phyloP scores from a whole-genome alignment of 495 filamentous ascomycete species.

The Aspergillus nidulans region DNA sequence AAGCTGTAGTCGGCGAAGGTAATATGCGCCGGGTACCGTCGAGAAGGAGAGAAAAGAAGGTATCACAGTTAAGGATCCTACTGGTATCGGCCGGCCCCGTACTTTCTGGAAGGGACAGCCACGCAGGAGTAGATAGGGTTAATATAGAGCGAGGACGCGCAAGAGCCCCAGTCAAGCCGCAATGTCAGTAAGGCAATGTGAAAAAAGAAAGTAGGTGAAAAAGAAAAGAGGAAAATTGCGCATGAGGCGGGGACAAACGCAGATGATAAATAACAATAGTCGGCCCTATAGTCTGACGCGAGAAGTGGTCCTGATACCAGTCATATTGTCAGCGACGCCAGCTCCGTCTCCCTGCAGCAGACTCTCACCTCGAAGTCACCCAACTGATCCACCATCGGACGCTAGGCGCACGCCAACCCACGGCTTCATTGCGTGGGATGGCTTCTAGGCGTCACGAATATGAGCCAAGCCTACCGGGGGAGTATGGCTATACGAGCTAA shows the following conservation, averaged over 20 bases:
- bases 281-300: conserved; percentile 8
- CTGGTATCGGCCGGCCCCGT: conserved; percentile 10
- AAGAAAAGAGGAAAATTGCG: conserved; percentile 4
- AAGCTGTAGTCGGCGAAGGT: conserved; percentile 6
- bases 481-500: neutral
- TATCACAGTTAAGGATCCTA: conserved; percentile 10
- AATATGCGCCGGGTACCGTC: conserved; percentile 6
- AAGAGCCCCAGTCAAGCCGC: conserved; percentile 3
- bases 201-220: conserved; percentile 9
- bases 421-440: conserved; percentile 16
- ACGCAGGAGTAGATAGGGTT: neutral
- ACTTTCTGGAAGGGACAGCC: neutral
- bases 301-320: conserved; percentile 17
- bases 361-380: conserved; percentile 1
- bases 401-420: conserved; percentile 19
- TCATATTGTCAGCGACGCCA: conserved; percentile 17
- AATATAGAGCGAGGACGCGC: neutral
- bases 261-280: conserved; percentile 27
- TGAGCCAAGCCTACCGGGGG: conserved; percentile 10
- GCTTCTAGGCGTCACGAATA: neutral
- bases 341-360: conserved; percentile 19
- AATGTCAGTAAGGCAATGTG: neutral
- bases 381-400: conserved; percentile 12
- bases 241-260: conserved; percentile 11
- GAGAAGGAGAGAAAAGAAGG: conserved; percentile 10